These are phyloP conservation scores for Pseudofabraea citricarpa DNA, from an alignment of 2,329 filamentous ascomycete species.

Conservation along the genomic window DNA sequence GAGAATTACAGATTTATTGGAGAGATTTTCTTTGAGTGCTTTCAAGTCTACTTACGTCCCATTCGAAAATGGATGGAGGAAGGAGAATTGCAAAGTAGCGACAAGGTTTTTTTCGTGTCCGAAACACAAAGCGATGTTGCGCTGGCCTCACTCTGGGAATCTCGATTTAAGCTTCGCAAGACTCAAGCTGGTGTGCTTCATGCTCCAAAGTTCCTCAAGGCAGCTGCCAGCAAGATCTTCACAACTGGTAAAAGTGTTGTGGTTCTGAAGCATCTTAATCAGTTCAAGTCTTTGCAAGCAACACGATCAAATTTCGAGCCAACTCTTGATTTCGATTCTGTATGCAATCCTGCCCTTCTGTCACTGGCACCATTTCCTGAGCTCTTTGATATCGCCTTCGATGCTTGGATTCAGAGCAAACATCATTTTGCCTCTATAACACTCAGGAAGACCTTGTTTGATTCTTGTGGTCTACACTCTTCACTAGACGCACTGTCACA, in stretches of 20 bases:
- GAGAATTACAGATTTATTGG: constrained; percentile 59
- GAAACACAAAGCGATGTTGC: constrained; percentile 52
- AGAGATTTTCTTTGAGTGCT: constrained; percentile 72
- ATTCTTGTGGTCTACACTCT: constrained; percentile 61
- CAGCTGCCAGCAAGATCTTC: constrained; percentile 69
- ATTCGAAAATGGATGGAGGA: constrained; percentile 81
- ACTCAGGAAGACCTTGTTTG: constrained; percentile 62
- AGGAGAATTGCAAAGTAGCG: constrained; percentile 60
- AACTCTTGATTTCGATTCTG: constrained; percentile 49
- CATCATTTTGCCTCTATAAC: constrained; percentile 64
- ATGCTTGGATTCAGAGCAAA: constrained; percentile 71
- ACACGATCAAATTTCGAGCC: constrained; percentile 34
- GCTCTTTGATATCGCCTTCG: constrained; percentile 66
- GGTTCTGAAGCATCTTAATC: constrained; percentile 69
- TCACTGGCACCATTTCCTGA: constrained; percentile 66
- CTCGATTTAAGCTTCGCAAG: constrained; percentile 63
- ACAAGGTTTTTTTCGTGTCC: constrained; percentile 73
- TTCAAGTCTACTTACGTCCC: constrained; percentile 75
- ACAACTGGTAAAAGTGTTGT: constrained; percentile 85
- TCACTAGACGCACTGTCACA: constrained; percentile 63
- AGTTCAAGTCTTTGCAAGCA: constrained; percentile 34
- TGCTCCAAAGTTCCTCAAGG: constrained; percentile 70
- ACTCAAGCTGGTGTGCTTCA: constrained; percentile 56
- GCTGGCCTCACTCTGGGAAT: constrained; percentile 67
- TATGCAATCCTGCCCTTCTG: constrained; percentile 42